A percentile compares a stretch with the other conserved stretches of the same genome.
These are phyloP conservation scores for Aspergillus udagawae DNA, from an alignment of 2,329 filamentous ascomycete species.

Conservation along the genomic window DNA sequence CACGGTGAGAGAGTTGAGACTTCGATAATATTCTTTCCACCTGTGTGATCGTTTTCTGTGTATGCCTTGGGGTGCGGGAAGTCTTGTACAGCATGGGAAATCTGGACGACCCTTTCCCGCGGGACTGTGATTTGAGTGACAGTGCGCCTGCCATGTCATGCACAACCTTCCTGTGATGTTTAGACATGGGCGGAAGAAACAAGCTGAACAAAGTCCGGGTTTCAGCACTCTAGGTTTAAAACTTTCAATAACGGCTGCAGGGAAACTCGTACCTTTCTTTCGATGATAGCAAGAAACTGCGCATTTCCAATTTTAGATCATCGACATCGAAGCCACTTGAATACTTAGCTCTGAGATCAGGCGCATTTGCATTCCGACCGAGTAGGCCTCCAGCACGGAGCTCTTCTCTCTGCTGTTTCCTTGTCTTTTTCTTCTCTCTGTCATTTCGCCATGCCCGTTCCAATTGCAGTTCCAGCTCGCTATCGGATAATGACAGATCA, in stretches of 20 bases:
- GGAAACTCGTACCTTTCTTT: slow-evolving; percentile 56
- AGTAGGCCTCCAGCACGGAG: slow-evolving; percentile 64
- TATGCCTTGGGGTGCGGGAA: slow-evolving; percentile 58
- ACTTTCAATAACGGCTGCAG: background rate
- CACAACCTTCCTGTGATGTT: slow-evolving; percentile 68
- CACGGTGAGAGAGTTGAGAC: slow-evolving; percentile 26
- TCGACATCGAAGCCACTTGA: slow-evolving; percentile 65
- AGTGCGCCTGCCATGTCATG: slow-evolving; percentile 75
- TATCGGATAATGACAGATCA: slow-evolving; percentile 59
- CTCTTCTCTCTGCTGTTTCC: slow-evolving; percentile 66
- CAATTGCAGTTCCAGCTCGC: slow-evolving; percentile 61
- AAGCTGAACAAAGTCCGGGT: slow-evolving; percentile 48
- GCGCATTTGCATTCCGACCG: slow-evolving; percentile 51
- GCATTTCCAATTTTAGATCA: slow-evolving; percentile 69
- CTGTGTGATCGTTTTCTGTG: slow-evolving; percentile 50
- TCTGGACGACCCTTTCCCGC: slow-evolving; percentile 67
- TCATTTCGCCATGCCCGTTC: slow-evolving; percentile 62
- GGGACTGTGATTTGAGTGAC: slow-evolving; percentile 78
- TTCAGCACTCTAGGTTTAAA: slow-evolving; percentile 1
- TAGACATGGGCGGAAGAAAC: slow-evolving; percentile 78
- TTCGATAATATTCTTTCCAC: slow-evolving; percentile 39
- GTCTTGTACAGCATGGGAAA: slow-evolving; percentile 77
- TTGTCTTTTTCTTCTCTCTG: slow-evolving; percentile 65
- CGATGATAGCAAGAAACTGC: slow-evolving; percentile 62
- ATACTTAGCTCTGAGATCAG: slow-evolving; percentile 68